Conservation (phyloP, 2,329 filamentous ascomycete species). For the Graphiopsis chlorocephala region DNA sequence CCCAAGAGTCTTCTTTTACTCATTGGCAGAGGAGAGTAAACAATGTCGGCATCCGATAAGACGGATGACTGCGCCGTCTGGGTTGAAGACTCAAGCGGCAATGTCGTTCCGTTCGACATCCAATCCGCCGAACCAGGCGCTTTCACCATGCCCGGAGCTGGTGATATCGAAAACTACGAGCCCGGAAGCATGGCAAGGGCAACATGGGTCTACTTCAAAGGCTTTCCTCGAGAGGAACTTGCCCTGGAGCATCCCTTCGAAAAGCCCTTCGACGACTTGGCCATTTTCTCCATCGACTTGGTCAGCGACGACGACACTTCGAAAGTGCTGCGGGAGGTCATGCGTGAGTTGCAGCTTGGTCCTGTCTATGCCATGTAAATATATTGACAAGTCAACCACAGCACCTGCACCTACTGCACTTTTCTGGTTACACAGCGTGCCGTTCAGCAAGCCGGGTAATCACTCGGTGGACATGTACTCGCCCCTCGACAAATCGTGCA, state of each 20-base stretch:
- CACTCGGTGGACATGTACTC: neutral
- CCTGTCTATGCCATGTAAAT: neutral
- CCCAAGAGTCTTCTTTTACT: no score
- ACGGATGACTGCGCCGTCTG: neutral
- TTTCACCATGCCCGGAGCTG: neutral
- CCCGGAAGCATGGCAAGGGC: neutral
- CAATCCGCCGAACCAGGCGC: neutral
- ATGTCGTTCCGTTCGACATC: neutral
- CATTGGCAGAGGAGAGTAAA: neutral
- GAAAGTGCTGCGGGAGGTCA: neutral
- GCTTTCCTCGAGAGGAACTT: neutral
- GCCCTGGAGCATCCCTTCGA: neutral
- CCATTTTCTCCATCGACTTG: neutral
- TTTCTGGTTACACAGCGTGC: neutral
- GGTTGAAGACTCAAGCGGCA: neutral
- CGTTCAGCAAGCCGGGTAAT: neutral
- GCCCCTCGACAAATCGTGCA: neutral
- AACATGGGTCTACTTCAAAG: neutral
- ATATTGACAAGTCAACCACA: neutral
- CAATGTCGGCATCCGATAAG: neutral
- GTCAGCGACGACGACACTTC: neutral
- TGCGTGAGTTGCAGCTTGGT: neutral
- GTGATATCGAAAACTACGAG: neutral
- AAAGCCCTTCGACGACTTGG: neutral
- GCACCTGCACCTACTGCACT: neutral